Evolutionary conservation across 148 eudicot species (phyloP).

Genomic region (Chenopodium berlandieri): DNA sequence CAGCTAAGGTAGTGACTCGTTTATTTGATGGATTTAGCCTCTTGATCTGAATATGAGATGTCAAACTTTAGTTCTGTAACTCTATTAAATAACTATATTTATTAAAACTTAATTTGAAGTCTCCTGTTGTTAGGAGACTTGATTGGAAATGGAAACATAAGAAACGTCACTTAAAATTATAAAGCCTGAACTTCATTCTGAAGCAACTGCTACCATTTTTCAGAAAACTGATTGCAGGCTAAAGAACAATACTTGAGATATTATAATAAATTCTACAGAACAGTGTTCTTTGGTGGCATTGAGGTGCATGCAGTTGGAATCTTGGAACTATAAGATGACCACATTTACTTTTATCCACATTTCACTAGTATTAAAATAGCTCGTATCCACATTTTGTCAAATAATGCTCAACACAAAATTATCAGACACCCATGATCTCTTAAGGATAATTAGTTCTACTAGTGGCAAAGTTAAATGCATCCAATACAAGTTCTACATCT

Average conservation of each 20-base stretch:
- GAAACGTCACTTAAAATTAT: neutral
- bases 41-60: constrained; percentile 61
- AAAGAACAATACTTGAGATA: neutral
- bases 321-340: neutral
- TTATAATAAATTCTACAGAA: neutral
- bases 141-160: neutral
- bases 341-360: neutral
- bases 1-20: constrained; percentile 71
- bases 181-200: neutral
- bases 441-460: neutral
- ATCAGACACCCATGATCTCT: neutral
- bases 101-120: neutral
- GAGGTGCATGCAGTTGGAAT: neutral
- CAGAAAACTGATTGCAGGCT: neutral
- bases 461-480: neutral
- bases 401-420: constrained; percentile 3
- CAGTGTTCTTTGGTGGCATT: neutral
- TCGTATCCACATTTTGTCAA: neutral
- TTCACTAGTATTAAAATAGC: neutral
- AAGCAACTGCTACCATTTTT: constrained; percentile 3
- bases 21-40: constrained; percentile 69
- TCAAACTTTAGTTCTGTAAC: constrained; percentile 5
- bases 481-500: neutral
- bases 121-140: neutral
- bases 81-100: neutral